Percentiles rank a stretch among this genome's conserved stretches.
These are phyloP conservation scores for Avena eriantha DNA, from an alignment of 176 grass and related monocot genomes.

Conservation along the genomic window DNA sequence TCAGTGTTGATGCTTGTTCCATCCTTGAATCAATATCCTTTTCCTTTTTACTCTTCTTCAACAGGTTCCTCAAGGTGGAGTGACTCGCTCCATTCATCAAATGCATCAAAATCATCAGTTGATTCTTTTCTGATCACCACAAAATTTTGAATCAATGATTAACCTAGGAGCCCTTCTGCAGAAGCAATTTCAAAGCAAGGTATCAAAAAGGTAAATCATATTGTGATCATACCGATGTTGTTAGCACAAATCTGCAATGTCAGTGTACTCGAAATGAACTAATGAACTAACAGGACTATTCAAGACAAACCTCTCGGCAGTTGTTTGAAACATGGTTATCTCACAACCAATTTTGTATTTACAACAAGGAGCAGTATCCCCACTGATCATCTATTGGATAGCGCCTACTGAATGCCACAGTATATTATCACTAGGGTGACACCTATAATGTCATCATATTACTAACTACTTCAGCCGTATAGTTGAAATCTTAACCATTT, in stretches of 20 bases:
- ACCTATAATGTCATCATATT: conserved; percentile 1
- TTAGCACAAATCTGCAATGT: too few species aligned
- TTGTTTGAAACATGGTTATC: background rate
- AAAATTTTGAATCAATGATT: conserved; percentile 52
- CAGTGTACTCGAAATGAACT: too few species aligned
- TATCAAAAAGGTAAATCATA: background rate
- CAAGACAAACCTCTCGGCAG: background rate
- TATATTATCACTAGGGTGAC: background rate
- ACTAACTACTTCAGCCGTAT: background rate
- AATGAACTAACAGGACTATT: background rate
- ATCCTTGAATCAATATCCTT: conserved; percentile 49
- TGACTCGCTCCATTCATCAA: conserved; percentile 51
- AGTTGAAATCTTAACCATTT: conserved; percentile 6
- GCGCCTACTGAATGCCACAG: background rate
- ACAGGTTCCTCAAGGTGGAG: conserved; percentile 37
- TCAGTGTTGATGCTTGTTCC: conserved; percentile 40
- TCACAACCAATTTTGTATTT: conserved; percentile 11
- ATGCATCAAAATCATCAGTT: conserved; percentile 35
- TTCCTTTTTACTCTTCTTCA: conserved; percentile 45
- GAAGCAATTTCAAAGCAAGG: background rate
- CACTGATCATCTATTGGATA: conserved; percentile 20
- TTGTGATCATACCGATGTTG: too few species aligned
- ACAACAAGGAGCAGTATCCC: background rate
- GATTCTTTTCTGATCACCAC: conserved; percentile 46
- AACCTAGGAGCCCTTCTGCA: background rate